These are phyloP conservation scores for Ophiocordyceps camponoti-rufipedis DNA, from an alignment of 2,329 filamentous ascomycete species.

Conservation along the genomic window DNA sequence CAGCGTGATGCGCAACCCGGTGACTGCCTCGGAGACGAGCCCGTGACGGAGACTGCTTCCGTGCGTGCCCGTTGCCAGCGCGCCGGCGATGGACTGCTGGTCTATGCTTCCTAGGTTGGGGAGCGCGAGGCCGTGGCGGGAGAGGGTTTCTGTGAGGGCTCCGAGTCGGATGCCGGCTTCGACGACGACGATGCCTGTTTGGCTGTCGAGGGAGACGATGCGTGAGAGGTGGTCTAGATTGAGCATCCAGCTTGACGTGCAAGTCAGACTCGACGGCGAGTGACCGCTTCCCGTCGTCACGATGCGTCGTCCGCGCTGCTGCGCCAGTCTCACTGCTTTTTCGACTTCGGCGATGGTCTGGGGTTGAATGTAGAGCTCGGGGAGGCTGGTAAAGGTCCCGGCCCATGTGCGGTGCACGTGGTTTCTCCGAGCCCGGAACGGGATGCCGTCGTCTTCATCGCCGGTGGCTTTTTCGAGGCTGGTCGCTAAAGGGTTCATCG, in stretches of 20 bases:
- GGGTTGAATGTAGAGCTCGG: constrained; percentile 82
- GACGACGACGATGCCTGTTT: constrained; percentile 51
- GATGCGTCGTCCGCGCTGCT: constrained; percentile 61
- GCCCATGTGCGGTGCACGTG: constrained; percentile 90
- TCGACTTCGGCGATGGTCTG: constrained; percentile 64
- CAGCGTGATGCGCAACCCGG: constrained; percentile 61
- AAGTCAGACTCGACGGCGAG: constrained; percentile 81
- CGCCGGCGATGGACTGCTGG: constrained; percentile 79
- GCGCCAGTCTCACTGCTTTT: constrained; percentile 65
- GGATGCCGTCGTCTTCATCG: constrained; percentile 26
- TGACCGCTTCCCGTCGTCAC: constrained; percentile 82
- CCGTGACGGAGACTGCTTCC: constrained; percentile 75
- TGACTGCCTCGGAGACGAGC: constrained; percentile 62
- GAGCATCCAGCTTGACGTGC: constrained; percentile 84
- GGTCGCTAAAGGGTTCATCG: constrained; percentile 17
- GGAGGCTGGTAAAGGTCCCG: constrained; percentile 72
- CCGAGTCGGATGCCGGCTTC: constrained; percentile 77
- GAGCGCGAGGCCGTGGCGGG: constrained; percentile 53
- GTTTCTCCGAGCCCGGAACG: constrained; percentile 56
- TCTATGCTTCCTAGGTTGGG: constrained; percentile 91
- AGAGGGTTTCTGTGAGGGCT: constrained; percentile 40
- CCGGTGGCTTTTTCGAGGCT: constrained; percentile 12
- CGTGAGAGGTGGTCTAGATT: constrained; percentile 74
- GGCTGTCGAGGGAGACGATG: constrained; percentile 50
- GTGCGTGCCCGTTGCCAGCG: constrained; percentile 85